A percentile compares a stretch with the other conserved stretches of the same genome.
Conservation (phyloP, 331 rosid genomes). For the Pyrus hybrid region DNA sequence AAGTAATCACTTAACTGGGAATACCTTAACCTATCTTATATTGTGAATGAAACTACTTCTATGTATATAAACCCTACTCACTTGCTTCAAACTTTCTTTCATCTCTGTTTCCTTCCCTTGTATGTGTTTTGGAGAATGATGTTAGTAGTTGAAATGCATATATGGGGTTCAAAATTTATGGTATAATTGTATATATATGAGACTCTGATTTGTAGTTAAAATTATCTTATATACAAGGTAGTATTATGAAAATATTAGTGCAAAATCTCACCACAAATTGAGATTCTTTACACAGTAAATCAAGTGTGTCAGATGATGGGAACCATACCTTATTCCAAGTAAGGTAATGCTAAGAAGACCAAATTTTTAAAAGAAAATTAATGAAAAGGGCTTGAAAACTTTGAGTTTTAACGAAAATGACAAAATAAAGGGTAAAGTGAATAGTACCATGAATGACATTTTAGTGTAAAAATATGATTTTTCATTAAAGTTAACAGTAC, state of each 20-base stretch:
- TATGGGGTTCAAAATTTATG: neutral
- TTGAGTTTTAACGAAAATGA: no score
- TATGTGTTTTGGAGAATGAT: no score
- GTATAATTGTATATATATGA: no score
- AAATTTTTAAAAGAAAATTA: no score
- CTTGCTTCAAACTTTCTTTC: neutral
- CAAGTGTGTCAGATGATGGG: neutral
- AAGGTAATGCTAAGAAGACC: no score
- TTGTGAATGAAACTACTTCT: neutral
- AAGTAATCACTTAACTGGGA: neutral
- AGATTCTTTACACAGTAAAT: neutral
- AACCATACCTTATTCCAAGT: constrained; percentile 15
- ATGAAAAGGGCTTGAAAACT: no score
- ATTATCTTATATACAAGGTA: no score
- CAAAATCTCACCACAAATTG: neutral
- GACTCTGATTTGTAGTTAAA: no score
- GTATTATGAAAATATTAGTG: neutral
- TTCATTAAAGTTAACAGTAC: no score
- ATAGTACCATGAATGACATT: no score
- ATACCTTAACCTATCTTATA: neutral
- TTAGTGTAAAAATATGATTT: no score
- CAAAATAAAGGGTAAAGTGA: no score
- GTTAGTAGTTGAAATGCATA: neutral
- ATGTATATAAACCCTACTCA: neutral
- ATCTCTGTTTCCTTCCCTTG: neutral